These are phyloP conservation scores for Hirsutella minnesotensis DNA, from an alignment of 2,329 filamentous ascomycete species.

Conservation along the genomic window DNA sequence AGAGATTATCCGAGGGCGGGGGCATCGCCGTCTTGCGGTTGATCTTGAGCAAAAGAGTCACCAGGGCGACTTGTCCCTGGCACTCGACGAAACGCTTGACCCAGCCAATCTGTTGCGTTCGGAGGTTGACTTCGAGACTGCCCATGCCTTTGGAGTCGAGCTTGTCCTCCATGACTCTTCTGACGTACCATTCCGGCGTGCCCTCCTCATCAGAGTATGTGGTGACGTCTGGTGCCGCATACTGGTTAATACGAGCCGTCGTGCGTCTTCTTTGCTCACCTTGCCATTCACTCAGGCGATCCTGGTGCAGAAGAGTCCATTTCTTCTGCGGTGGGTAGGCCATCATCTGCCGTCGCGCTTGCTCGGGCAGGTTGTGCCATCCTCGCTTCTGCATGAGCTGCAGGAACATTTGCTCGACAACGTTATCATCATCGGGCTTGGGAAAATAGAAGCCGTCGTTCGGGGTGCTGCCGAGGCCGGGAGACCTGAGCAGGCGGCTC, in stretches of 20 bases:
- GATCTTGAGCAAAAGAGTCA: constrained; percentile 85
- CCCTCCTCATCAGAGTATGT: constrained; percentile 85
- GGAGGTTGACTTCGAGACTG: constrained; percentile 84
- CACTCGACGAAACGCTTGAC: constrained; percentile 94
- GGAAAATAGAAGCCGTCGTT: constrained; percentile 50
- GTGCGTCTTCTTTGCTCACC: constrained; percentile 82
- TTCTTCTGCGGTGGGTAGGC: constrained; percentile 91
- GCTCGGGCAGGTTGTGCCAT: constrained; percentile 93
- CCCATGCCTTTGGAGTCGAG: constrained; percentile 85
- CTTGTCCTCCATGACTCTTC: constrained; percentile 90
- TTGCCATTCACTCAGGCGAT: constrained; percentile 85
- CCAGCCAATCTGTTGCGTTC: constrained; percentile 96
- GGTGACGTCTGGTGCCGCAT: constrained; percentile 57
- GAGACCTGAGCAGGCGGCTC: constrained; percentile 44
- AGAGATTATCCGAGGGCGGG: constrained; percentile 48
- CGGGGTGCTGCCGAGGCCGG: constrained; percentile 19
- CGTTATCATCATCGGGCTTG: constrained; percentile 65
- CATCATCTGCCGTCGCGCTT: constrained; percentile 90
- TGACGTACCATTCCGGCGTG: constrained; percentile 95
- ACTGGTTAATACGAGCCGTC: constrained; percentile 60
- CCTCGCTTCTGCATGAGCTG: constrained; percentile 95
- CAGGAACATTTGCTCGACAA: constrained; percentile 85
- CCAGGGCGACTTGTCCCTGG: constrained; percentile 90
- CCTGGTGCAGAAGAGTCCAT: constrained; percentile 94
- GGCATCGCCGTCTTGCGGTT: constrained; percentile 75